These are phyloP conservation scores for Taiozyma sp. DNA, from an alignment of 1,139 yeast genomes.

Conservation along the genomic window DNA sequence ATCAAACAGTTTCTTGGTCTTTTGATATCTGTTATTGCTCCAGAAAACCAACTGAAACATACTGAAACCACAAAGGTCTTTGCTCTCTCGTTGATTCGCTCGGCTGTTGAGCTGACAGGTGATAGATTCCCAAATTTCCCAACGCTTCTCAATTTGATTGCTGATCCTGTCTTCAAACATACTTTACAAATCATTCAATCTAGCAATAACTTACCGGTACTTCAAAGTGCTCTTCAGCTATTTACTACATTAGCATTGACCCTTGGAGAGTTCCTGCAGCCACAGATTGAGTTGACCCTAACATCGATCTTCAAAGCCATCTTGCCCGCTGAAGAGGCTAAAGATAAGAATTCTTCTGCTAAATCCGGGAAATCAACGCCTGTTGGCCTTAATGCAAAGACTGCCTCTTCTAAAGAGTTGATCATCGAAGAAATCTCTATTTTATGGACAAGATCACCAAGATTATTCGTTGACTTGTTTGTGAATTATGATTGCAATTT, in stretches of 20 bases:
- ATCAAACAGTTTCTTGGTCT: constrained; percentile 50
- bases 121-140: constrained; percentile 60
- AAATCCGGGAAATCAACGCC: constrained; percentile 23
- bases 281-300: constrained; percentile 66
- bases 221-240: constrained; percentile 72
- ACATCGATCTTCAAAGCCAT: constrained; percentile 54
- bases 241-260: constrained; percentile 64
- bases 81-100: constrained; percentile 71
- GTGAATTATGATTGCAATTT: constrained; percentile 90
- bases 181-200: constrained; percentile 75
- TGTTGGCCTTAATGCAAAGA: constrained; percentile 23
- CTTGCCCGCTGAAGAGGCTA: constrained; percentile 33
- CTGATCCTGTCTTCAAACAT: constrained; percentile 81
- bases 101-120: constrained; percentile 83
- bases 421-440: constrained; percentile 81
- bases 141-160: constrained; percentile 59
- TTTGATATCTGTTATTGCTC: constrained; percentile 78
- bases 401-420: constrained; percentile 64
- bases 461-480: constrained; percentile 71
- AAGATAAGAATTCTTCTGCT: constrained; percentile 9
- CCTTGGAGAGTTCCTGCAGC: constrained; percentile 52
- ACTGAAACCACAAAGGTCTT: constrained; percentile 85
- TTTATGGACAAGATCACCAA: constrained; percentile 79
- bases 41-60: constrained; percentile 78
- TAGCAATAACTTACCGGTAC: constrained; percentile 57